phyloP scores from a whole-genome alignment of 257 asterid genomes.

The Scutellaria barbata region DNA sequence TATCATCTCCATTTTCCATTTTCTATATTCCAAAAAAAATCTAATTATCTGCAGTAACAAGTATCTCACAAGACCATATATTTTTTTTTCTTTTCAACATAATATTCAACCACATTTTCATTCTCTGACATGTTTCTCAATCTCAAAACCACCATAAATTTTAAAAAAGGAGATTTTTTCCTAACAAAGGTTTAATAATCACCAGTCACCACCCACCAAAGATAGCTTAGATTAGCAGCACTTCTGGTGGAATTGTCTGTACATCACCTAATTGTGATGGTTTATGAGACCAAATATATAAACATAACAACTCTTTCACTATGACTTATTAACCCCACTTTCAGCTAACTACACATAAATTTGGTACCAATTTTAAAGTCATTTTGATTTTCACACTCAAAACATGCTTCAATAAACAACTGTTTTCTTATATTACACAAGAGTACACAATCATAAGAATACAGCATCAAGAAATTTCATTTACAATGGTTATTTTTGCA shows the following conservation, averaged over 20 bases:
- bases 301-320: background rate
- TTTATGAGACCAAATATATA: constrained; percentile 27
- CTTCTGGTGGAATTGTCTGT: constrained; percentile 26
- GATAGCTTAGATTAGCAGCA: constrained; percentile 30
- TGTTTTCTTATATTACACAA: constrained; percentile 2
- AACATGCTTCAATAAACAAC: background rate
- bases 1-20: background rate
- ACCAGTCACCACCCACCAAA: background rate
- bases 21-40: too few relatives aligned
- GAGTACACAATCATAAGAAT: constrained; percentile 1
- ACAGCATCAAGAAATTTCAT: constrained; percentile 27
- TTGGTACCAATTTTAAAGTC: background rate
- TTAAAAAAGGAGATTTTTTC: too few relatives aligned
- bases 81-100: background rate
- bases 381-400: background rate
- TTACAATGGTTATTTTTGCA: constrained; percentile 10
- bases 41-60: too few relatives aligned
- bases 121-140: too few relatives aligned
- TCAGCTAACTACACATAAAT: background rate
- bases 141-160: too few relatives aligned
- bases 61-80: too few relatives aligned
- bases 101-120: too few relatives aligned
- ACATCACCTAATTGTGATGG: constrained; percentile 32
- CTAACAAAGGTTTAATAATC: too few relatives aligned
- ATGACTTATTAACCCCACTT: background rate